These are phyloP conservation scores for Alternaria ethzedia DNA, from an alignment of 2,329 filamentous ascomycete genomes.

Conservation along the genomic window DNA sequence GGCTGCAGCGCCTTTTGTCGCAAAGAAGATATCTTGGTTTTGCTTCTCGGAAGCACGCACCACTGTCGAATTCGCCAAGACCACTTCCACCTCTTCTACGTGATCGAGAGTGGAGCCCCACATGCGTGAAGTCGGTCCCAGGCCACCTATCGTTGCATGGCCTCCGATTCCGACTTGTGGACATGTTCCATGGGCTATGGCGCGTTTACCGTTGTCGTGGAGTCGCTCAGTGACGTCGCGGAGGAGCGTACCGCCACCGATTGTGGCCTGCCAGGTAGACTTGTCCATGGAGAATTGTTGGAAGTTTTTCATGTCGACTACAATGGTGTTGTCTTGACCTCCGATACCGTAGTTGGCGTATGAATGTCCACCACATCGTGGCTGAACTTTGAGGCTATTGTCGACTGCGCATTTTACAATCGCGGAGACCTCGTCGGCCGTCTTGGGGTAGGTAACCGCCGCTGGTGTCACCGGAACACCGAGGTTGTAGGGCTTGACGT, in stretches of 20 bases:
- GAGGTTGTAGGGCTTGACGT: constrained; percentile 49
- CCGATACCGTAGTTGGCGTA: constrained; percentile 61
- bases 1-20: constrained; percentile 51
- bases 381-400: constrained; percentile 62
- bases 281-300: constrained; percentile 55
- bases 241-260: constrained; percentile 59
- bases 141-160: constrained; percentile 46
- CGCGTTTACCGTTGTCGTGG: constrained; percentile 46
- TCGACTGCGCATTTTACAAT: constrained; percentile 65
- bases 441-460: constrained; percentile 64
- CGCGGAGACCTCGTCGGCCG: constrained; percentile 59
- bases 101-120: constrained; percentile 46
- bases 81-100: constrained; percentile 45
- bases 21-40: constrained; percentile 52
- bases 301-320: constrained; percentile 59
- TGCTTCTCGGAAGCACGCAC: constrained; percentile 46
- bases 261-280: constrained; percentile 52
- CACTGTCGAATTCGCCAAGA: constrained; percentile 50
- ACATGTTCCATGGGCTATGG: constrained; percentile 57
- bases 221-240: constrained; percentile 45
- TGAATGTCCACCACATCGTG: constrained; percentile 69
- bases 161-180: constrained; percentile 47
- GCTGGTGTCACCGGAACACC: constrained; percentile 52
- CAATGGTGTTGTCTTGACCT: constrained; percentile 55
- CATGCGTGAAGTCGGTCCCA: constrained; percentile 42